Evolutionary conservation across 2,329 filamentous ascomycete species (phyloP).

Genomic region (Trichoderma sp.): DNA sequence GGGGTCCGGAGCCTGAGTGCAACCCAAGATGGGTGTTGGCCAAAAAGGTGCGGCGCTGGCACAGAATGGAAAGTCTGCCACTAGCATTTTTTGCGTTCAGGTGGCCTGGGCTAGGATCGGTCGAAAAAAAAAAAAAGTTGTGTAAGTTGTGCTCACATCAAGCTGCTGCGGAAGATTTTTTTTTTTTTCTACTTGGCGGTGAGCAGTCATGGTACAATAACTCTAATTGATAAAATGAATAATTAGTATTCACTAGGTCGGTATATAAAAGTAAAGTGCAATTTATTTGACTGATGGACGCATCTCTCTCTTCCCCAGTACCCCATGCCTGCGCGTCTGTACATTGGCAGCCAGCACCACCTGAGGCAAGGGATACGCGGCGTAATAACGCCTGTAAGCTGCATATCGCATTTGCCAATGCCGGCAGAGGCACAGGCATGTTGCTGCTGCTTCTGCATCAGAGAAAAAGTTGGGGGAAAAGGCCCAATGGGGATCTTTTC

Average conservation of each 20-base stretch:
- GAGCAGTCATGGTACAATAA: background rate
- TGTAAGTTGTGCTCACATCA: background rate
- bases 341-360: background rate
- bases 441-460: background rate
- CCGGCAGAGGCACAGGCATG: background rate
- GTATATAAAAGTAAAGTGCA: background rate
- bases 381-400: conserved; percentile 18
- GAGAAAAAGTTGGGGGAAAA: background rate
- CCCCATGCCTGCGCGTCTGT: background rate
- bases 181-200: background rate
- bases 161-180: background rate
- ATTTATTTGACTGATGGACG: background rate
- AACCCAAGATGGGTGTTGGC: background rate
- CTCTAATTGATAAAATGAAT: background rate
- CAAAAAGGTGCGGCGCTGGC: conserved; percentile 11
- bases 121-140: background rate
- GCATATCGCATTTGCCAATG: conserved; percentile 24
- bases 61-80: background rate
- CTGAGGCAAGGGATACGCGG: background rate
- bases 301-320: background rate
- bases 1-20: conserved; percentile 26
- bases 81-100: conserved; percentile 1
- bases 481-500: background rate
- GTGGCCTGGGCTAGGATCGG: background rate
- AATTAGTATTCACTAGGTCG: background rate